These are phyloP conservation scores for Vachellia collinsii DNA, from an alignment of 306 rosid genomes.

Conservation along the genomic window DNA sequence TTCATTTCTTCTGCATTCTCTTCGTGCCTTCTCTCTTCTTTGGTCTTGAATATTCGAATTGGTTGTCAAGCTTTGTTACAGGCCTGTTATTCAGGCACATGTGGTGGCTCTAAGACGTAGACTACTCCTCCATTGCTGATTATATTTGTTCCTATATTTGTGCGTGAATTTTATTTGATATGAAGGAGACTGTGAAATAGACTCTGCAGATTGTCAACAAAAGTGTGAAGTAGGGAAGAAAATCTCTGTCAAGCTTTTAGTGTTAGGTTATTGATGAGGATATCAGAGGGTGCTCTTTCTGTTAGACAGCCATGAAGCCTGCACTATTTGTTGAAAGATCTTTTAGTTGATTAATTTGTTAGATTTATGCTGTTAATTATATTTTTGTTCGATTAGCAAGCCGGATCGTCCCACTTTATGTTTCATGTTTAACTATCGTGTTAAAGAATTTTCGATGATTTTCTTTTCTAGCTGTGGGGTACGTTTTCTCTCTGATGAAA, in stretches of 20 bases:
- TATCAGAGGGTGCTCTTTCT: slow-evolving; percentile 18
- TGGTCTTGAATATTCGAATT: background rate
- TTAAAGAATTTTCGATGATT: slow-evolving; percentile 18
- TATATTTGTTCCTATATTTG: slow-evolving; percentile 22
- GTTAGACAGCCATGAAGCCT: slow-evolving; percentile 2
- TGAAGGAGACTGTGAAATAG: slow-evolving; percentile 5
- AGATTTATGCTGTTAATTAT: background rate
- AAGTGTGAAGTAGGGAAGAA: slow-evolving; percentile 4
- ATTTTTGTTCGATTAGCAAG: background rate
- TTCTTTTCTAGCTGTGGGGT: background rate
- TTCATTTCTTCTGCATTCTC: background rate
- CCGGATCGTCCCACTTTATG: slow-evolving; percentile 1
- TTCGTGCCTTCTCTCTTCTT: background rate
- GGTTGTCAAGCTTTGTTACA: background rate
- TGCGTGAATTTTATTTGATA: background rate
- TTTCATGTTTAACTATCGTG: slow-evolving; percentile 5
- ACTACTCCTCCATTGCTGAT: slow-evolving; percentile 17
- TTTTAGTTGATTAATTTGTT: slow-evolving; percentile 29
- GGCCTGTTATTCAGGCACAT: background rate
- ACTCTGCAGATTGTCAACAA: slow-evolving; percentile 19
- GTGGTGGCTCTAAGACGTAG: background rate
- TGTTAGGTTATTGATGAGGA: slow-evolving; percentile 26
- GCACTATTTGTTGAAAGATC: slow-evolving; percentile 9
- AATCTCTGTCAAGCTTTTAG: background rate
- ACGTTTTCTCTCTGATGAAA: background rate